Percentiles rank a stretch among this genome's conserved stretches.
phyloP scores from a whole-genome alignment of 352 stramenopile genomes.

The Pythium scleroteichum region DNA sequence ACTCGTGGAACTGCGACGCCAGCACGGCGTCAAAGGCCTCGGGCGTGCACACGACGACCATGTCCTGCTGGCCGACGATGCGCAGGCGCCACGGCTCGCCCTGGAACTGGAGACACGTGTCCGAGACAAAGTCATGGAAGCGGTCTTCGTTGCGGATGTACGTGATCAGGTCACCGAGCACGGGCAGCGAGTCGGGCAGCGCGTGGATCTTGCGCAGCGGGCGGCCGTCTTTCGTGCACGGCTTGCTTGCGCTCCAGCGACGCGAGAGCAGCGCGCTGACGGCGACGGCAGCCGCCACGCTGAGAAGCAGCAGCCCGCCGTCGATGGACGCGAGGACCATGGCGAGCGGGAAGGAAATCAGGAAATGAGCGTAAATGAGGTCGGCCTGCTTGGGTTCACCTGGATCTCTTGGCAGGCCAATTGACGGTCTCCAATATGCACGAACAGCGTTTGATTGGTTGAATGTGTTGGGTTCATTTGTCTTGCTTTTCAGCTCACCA shows the following conservation, averaged over 20 bases:
- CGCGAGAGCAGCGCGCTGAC: neutral
- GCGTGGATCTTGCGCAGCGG: constrained; percentile 1
- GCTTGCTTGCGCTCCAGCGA: no score
- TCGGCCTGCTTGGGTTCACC: no score
- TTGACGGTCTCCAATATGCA: no score
- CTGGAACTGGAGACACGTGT: constrained; percentile 2
- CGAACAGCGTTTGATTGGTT: no score
- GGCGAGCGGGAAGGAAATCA: no score
- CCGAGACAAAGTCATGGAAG: constrained; percentile 20
- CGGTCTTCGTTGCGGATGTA: neutral
- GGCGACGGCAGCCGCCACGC: neutral
- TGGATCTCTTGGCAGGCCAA: no score
- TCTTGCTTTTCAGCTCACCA: no score
- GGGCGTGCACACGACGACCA: constrained; percentile 29
- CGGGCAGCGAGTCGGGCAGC: neutral
- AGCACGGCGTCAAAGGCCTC: constrained; percentile 34
- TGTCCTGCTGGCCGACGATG: constrained; percentile 13
- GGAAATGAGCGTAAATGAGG: no score
- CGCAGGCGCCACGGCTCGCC: constrained; percentile 26
- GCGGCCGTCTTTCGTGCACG: neutral
- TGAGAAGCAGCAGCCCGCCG: no score
- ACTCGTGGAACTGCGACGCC: constrained; percentile 31
- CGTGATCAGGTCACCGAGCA: constrained; percentile 8
- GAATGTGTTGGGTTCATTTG: no score
- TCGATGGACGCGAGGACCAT: no score